Evolutionary conservation across 129 eudicot genomes (phyloP).

Genomic region (Lonicera japonica): DNA sequence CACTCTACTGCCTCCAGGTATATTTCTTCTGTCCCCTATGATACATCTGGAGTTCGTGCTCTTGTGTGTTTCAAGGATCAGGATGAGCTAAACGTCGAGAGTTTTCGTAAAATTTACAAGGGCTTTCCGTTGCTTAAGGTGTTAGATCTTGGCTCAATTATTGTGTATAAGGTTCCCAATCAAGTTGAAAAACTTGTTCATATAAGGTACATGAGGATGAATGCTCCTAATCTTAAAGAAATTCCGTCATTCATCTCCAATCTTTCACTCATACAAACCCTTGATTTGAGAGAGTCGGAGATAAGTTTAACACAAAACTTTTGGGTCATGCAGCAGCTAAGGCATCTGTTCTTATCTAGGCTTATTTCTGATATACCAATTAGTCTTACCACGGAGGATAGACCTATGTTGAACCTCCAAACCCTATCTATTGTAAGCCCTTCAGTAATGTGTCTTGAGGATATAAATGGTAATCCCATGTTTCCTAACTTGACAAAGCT

Average conservation of each 20-base stretch:
- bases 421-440: background rate
- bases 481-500: background rate
- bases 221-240: background rate
- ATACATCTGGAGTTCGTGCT: background rate
- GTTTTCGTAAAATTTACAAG: background rate
- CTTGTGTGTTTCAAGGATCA: background rate
- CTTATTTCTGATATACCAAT: background rate
- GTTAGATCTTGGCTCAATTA: background rate
- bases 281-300: background rate
- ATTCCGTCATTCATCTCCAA: background rate
- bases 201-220: conserved; percentile 2
- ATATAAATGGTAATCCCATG: background rate
- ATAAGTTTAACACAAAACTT: background rate
- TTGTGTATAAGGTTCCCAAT: background rate
- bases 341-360: background rate
- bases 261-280: background rate
- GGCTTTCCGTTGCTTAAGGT: background rate
- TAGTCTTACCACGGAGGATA: background rate
- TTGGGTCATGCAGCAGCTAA: background rate
- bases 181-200: background rate
- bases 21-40: background rate
- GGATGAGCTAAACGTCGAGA: background rate
- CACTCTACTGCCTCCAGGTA: background rate
- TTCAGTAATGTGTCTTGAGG: background rate
- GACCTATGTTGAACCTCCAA: background rate